A percentile compares a stretch with the other conserved stretches of the same genome.
phyloP scores from a whole-genome alignment of 495 filamentous ascomycete species.

The Penicillium argentinense region DNA sequence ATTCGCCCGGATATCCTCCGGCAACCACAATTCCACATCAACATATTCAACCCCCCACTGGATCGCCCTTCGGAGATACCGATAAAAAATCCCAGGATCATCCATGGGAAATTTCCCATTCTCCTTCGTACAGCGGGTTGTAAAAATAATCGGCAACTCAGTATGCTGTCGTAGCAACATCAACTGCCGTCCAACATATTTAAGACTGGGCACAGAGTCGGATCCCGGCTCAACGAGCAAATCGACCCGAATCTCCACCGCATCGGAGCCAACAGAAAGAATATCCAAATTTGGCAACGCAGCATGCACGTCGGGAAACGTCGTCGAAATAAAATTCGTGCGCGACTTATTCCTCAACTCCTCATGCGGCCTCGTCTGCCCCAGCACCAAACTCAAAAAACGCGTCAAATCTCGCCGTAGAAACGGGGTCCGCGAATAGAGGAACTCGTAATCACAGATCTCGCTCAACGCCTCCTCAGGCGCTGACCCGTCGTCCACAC shows the following conservation, averaged over 20 bases:
- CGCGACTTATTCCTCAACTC: conserved; percentile 71
- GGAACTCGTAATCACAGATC: conserved; percentile 76
- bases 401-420: conserved; percentile 73
- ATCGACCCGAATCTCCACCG: conserved; percentile 80
- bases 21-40: conserved; percentile 83
- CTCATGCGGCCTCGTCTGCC: conserved; percentile 72
- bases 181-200: conserved; percentile 81
- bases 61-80: conserved; percentile 74
- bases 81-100: conserved; percentile 68
- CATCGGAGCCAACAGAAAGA: conserved; percentile 79
- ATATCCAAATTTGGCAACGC: conserved; percentile 84
- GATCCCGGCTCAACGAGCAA: conserved; percentile 69
- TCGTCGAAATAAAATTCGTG: conserved; percentile 82
- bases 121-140: conserved; percentile 74
- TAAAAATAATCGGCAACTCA: conserved; percentile 84
- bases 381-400: conserved; percentile 73
- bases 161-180: conserved; percentile 81
- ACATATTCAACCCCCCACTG: conserved; percentile 88
- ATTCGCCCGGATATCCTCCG: conserved; percentile 65
- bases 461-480: conserved; percentile 62
- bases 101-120: conserved; percentile 84
- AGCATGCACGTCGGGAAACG: conserved; percentile 80
- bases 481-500: conserved; percentile 66
- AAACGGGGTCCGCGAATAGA: conserved; percentile 70
- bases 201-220: conserved; percentile 68